Evolutionary conservation across 192 early-diverging fungal species (phyloP).

Genomic region (Podila minutissima): DNA sequence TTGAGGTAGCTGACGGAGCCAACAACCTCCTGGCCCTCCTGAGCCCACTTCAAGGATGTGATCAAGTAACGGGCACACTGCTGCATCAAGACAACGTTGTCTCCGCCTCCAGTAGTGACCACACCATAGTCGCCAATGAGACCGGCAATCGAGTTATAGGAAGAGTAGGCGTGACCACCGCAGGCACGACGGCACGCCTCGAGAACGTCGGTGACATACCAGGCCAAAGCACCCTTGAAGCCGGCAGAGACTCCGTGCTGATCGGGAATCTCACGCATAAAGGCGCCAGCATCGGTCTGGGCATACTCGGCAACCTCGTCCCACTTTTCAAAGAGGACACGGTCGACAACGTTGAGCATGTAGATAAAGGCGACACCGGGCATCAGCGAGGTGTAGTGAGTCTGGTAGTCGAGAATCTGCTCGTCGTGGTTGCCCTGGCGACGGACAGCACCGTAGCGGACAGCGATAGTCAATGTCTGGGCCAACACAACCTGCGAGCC

Average conservation of each 20-base stretch:
- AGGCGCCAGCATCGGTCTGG: conserved; percentile 56
- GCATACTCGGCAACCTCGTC: conserved; percentile 51
- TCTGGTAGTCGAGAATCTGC: conserved; percentile 75
- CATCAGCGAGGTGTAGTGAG: conserved; percentile 67
- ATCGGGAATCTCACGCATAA: conserved; percentile 60
- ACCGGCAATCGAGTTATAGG: conserved; percentile 72
- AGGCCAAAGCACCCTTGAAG: conserved; percentile 60
- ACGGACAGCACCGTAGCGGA: conserved; percentile 68
- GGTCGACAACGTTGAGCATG: conserved; percentile 52
- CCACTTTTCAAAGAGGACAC: conserved; percentile 51
- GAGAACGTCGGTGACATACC: conserved; percentile 61
- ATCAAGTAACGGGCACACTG: conserved; percentile 62
- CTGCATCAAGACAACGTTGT: conserved; percentile 53
- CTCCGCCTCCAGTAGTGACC: conserved; percentile 65
- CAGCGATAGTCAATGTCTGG: conserved; percentile 67
- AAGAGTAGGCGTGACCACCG: conserved; percentile 74
- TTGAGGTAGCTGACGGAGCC: conserved; percentile 56
- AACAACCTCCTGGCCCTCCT: conserved; percentile 36
- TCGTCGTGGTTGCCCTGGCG: conserved; percentile 68
- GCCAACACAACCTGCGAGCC: conserved; percentile 52
- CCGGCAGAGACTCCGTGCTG: conserved; percentile 68
- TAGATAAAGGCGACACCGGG: conserved; percentile 64
- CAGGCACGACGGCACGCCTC: conserved; percentile 62
- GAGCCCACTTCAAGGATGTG: conserved; percentile 38
- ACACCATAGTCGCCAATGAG: conserved; percentile 70